Conservation (phyloP, 352 stramenopile species). For the Pythium graminicola region DNA sequence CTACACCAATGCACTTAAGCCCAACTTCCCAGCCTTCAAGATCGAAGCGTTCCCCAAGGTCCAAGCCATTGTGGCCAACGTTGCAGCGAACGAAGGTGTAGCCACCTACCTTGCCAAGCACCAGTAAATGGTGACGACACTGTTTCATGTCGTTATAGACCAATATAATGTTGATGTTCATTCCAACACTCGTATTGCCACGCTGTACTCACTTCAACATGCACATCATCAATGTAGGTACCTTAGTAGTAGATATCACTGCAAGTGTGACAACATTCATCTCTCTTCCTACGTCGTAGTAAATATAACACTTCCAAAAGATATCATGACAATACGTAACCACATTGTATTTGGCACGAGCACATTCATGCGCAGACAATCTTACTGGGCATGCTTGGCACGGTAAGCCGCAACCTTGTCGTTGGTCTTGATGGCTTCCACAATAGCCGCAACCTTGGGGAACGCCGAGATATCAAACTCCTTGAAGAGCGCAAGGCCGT, state of each 20-base stretch:
- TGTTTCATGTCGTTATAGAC: no score
- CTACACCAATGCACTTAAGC: slow-evolving; percentile 33
- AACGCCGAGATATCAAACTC: slow-evolving; percentile 25
- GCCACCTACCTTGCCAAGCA: slow-evolving; percentile 32
- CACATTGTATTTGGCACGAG: not conserved
- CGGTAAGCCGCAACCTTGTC: slow-evolving; percentile 26
- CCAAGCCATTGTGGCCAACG: slow-evolving; percentile 24
- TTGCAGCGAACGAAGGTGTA: slow-evolving; percentile 32
- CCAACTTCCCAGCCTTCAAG: slow-evolving; percentile 29
- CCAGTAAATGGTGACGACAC: slow-evolving; percentile 4
- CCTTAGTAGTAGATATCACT: no score
- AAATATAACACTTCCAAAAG: no score
- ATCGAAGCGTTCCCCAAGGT: slow-evolving; percentile 42
- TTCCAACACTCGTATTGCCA: no score
- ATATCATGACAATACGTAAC: no score
- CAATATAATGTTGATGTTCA: no score
- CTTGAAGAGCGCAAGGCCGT: slow-evolving; percentile 29
- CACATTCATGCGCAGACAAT: not conserved
- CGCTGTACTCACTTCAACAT: no score
- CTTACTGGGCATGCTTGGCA: slow-evolving; percentile 15
- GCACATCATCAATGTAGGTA: no score
- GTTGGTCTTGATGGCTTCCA: slow-evolving; percentile 22
- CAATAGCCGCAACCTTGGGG: slow-evolving; percentile 23
- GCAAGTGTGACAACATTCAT: no score
- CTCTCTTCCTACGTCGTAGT: no score